Base-by-base conservation (phyloP, 1,284 basidiomycete species). In the Ganoderma lucidum region DNA sequence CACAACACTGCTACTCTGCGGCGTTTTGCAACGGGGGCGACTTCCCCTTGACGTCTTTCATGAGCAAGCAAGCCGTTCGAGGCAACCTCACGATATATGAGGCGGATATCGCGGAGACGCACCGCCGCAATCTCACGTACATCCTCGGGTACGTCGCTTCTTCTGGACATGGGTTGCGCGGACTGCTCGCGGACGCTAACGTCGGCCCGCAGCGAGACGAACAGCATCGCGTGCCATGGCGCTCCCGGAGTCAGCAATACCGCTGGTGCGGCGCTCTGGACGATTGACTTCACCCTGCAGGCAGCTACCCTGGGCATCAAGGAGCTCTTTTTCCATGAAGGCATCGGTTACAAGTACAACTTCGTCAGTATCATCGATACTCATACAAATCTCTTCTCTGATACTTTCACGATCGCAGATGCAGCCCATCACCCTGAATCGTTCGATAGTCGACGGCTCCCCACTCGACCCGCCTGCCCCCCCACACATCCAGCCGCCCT, bases 181-280 rank as follows among this genome's bases (percentile, higher is more conserved):
- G 48, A n/a, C 48, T 28, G 14, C n/a, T n/a, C n/a, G 9, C n/a
- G n/a, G 9, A 23, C 10, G 48, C 48, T 28, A 28, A 53, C 48
- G 23, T 53, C 48, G 48, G 48, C 23, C 48, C 41, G 23, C 45
- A 73, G 75, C 3, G 79, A 80, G 68, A 80, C 78, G 10, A 78
- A 78, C 41, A 78, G 77, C 71, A 75, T 77, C 60, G 79, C 80
- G 2, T 82, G 82, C 72, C 83, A 82, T 82, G 91, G 91, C 69
- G 87, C 88, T 8, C 89, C 90, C 41, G 87, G 86, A 3, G 87
- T 92, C 19, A 90, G 89, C 76, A 89, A 93, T 74, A 87, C 87
- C 0, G 91, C 87, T 19, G 91, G 91, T 28, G 88, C 90, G 3
- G 88, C 90, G 19, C 78, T 93, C 23, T 93, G 91, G 91, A 82